Evolutionary conservation across 2,329 filamentous ascomycete species (phyloP), one percentile per base, ranked within the genome.

Genomic region (Xylaria polymorpha): DNA sequence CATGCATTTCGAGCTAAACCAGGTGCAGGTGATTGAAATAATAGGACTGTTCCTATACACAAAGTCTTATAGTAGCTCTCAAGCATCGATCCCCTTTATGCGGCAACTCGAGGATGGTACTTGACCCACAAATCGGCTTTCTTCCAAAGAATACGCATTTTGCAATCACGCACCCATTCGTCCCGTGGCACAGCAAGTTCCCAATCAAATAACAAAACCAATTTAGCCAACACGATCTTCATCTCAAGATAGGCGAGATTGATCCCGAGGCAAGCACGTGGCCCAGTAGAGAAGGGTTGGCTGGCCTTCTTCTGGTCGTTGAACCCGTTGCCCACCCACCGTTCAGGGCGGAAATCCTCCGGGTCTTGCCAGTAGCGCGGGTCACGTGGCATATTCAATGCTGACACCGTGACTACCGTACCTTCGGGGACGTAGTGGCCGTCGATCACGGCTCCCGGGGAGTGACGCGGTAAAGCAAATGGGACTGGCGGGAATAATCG

Each of bases 181-280:
- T 66, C 56, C 57, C 76, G 71, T 35, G 66, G 69, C 43, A 72
- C 65, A 5, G 76, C 73, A 35, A 81, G 73, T 65, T 80, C 77
- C 65, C 82, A 68, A 57, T 83, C 80, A 61, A 80, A 83, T 1
- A 73, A 69, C 62, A 70, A 82, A 8, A 82, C 20, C 35, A 83
- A 61, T 68, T 80, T 82, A 0, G 80, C 78, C 12, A 83, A 56
- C 12, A 80, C 76, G 4, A 81, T 66, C 7, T 77, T 73, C 75
- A 82, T 79, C 70, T 83, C 81, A 7, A 81, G 74, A 43, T 79
- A 79, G 0, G 81, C 81, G 15, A 79, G 67, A 48, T 77, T 77
- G 44, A 71, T 71, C 9, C 75, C 75, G 10, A 77, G 69, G 48
- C 75, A 77, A 48, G 67, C 70, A 2, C 75, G 65, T 0, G 74